Evolutionary conservation across 352 stramenopile genomes (phyloP).

Genomic region (Phytopythium kandeliae): DNA sequence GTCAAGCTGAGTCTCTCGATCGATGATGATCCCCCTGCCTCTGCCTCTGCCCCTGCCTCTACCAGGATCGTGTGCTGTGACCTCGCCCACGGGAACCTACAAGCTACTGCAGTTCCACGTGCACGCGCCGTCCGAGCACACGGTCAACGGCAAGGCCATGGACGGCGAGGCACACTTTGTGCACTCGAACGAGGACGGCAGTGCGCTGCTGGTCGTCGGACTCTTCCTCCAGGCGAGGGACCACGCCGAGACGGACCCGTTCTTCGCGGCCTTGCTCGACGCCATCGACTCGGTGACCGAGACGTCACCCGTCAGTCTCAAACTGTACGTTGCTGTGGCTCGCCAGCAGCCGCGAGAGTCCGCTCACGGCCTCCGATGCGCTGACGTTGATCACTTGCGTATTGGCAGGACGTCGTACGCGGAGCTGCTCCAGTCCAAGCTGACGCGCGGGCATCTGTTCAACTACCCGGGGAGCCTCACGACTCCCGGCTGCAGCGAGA

Average conservation of each 20-base stretch:
- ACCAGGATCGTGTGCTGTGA: slow-evolving; percentile 14
- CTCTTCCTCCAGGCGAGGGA: slow-evolving; percentile 19
- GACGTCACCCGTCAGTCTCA: slow-evolving; percentile 11
- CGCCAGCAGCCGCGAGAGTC: no score
- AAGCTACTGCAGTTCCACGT: slow-evolving; percentile 35
- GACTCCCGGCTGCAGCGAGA: slow-evolving; percentile 44
- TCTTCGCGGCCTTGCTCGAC: slow-evolving; percentile 25
- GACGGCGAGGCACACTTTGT: slow-evolving; percentile 41
- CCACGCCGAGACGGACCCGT: slow-evolving; percentile 14
- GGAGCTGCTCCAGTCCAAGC: slow-evolving; percentile 11
- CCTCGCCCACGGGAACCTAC: slow-evolving; percentile 14
- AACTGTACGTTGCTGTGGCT: slow-evolving; percentile 31
- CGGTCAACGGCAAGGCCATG: slow-evolving; percentile 22
- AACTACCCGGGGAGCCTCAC: slow-evolving; percentile 74
- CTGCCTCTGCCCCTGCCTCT: background rate
- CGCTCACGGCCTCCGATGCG: no score
- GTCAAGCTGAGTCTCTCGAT: no score
- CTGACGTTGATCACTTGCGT: slow-evolving; percentile 1
- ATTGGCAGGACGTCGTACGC: slow-evolving; percentile 28
- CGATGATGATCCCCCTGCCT: slow-evolving; percentile 8
- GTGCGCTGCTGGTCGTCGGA: slow-evolving; percentile 30
- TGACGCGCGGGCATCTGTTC: slow-evolving; percentile 18
- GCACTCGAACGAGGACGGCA: slow-evolving; percentile 16
- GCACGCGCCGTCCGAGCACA: slow-evolving; percentile 41
- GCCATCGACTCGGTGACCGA: slow-evolving; percentile 25